Evolutionary conservation across 352 stramenopile genomes (phyloP), one percentile per base, ranked within the genome.

Genomic region (Pythium plurisporium): DNA sequence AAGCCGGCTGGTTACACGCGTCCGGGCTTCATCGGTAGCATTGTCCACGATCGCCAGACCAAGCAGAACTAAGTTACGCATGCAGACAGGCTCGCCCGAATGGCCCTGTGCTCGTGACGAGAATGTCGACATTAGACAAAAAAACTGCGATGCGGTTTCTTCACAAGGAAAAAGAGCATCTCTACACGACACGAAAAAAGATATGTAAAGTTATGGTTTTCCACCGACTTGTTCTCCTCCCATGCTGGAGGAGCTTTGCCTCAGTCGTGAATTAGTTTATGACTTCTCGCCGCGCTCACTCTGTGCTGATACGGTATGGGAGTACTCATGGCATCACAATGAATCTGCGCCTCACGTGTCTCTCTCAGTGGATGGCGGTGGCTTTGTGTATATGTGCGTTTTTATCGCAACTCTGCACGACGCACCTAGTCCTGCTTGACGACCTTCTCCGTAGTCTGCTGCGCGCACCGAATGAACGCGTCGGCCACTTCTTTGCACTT

Each of bases 1-100:
- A 72, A 89, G 66, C 74, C 86, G n/a, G 73, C 76, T 46, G 86
- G 82, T 69, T 98, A 98, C 62, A 75, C 96, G 14, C 78, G 95
- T 58, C 95, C 95, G 0, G 95, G 79, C 45, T 77, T 98, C 34
- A 29, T 74, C 20, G 81, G 80, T 43, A 96, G 58, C 58, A 65
- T 67, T 33, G 49, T 72, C 36, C 59, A 58, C 46, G 52, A 67
- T 36, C 51, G 53, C 45, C 44, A 62, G 50, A 43, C 37, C 45
- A 67, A 64, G 55, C 65, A 62, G 49, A 69, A 65, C 41, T 69
- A 65, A 61, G 45, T 36, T 19, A 40, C n/a, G n/a, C n/a, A n/a
- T n/a, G n/a, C n/a, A n/a, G n/a, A n/a, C n/a, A n/a, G n/a, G n/a
- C 36, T 11, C 8, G n/a, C 36, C 11, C 4, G 36, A 23, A 19